Evolutionary conservation across 1,284 basidiomycete genomes (phyloP), one percentile per base, ranked within the genome.

Genomic region (Anthracocystis panici-leucophaei): DNA sequence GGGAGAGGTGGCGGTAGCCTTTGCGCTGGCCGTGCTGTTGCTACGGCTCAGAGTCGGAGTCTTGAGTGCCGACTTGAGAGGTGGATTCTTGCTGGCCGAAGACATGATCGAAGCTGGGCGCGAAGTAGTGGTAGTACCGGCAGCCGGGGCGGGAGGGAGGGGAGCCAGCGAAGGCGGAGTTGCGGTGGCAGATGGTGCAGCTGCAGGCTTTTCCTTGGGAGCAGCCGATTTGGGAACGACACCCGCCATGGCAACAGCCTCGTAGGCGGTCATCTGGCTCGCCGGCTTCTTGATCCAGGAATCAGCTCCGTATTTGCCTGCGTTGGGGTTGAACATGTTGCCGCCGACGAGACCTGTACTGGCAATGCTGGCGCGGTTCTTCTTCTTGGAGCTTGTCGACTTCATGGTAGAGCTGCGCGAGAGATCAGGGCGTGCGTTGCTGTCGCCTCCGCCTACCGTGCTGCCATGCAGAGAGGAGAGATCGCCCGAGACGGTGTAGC

Each of bases 41-140:
- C 60, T 52, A 6, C 77, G 65, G 55, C 70, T 68, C 20, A 75
- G 40, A 6, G 68, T 65, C 16, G 72, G 67, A 16, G 69, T 57
- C 71, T 81, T 81, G 57, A 81, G 76, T 14, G 80, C 78, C 41
- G 80, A 79, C 65, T 80, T 81, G 49, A 81, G 69, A 29, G 80
- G 80, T 3, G 78, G 69, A 38, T 57, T 76, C 65, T 75, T 77
- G 42, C 57, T 66, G 6, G 74, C 74, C 33, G 74, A 75, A 9
- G 67, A 70, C 57, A 61, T 64, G 64, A 75, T 52, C 16, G 73
- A 75, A 27, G 70, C 63, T 0, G 71, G 66, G 10, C 61, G 69
- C 42, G 77, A 67, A 20, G 77, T 52, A 25, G 51, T 46, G 1
- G 50, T 52, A 5, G 56, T 29, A 10, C 65, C 45, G 10, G 60